Evolutionary conservation across 805 yeast species (phyloP), one percentile per base, ranked within the genome.

Genomic region (Schwanniomyces pseudopolymorphus): DNA sequence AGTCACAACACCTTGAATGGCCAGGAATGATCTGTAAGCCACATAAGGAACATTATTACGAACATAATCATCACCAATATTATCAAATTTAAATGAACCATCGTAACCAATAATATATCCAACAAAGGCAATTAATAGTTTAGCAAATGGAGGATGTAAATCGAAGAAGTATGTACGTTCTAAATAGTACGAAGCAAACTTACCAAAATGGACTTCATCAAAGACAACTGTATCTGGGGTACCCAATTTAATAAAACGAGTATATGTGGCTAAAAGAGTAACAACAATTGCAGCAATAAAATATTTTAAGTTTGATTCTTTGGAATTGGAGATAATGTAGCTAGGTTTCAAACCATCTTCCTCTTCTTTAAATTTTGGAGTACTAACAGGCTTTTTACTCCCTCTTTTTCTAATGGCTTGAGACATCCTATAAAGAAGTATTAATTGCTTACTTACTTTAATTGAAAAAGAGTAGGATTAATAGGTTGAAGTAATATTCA

Each of bases 121-220:
- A 33, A 85, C 89, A 48, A 84, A 77, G 0, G 98, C 98, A 67
- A 92, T 89, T 55, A 91, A 75, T 64, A 94, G 75, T 66, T 94
- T 94, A 45, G 96, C 99, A 67, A 94, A 89, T 19, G 99, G 99
- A 8, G 99, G 99, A 69, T 94, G 99, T 43, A 94, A 82, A 69
- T 94, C 99, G 60, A 94, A 94, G 66, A 89, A 94, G 66, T 88
- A 94, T 0, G 96, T 86, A 51, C 96, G 78, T 66, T 92, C 87
- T 49, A 92, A 70, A 66, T 92, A 92, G 67, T 87, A 85, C 1
- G 89, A 80, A 6, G 92, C 92, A 64, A 87, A 87, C 58, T 87
- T 87, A 31, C 96, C 96, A 58, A 87, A 87, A 64, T 87, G 95
- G 17, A 86, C 94, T 61, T 87, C 95, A 67, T 87, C 96, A 56